These are phyloP conservation scores for Ceratocystis diversiconidia DNA, from an alignment of 2,329 filamentous ascomycete species.

Conservation along the genomic window DNA sequence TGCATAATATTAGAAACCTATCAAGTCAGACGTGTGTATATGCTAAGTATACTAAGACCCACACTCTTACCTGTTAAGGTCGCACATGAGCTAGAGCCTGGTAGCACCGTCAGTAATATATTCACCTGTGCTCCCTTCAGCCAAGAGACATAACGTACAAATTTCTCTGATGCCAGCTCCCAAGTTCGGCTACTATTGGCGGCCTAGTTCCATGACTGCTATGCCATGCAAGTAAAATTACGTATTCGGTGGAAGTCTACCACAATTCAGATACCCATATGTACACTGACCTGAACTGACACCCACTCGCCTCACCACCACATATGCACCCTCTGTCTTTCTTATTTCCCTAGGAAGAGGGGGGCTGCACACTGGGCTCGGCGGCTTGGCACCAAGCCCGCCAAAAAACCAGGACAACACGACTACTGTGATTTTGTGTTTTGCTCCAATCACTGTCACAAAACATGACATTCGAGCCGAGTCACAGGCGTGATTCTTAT, in stretches of 20 bases:
- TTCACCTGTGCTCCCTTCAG: not conserved
- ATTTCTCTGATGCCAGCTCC: not conserved
- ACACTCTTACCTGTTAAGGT: not conserved
- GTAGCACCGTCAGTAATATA: not conserved
- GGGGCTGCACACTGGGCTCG: too few species aligned
- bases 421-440: not conserved
- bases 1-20: not conserved
- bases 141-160: not conserved
- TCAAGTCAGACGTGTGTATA: not conserved
- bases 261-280: not conserved
- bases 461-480: not conserved
- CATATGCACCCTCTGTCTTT: too few species aligned
- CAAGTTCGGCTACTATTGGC: not conserved
- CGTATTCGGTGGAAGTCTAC: not conserved
- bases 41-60: not conserved
- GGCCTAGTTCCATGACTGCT: not conserved
- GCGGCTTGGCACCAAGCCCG: not conserved
- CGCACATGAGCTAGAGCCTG: not conserved
- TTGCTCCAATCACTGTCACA: not conserved
- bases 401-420: not conserved
- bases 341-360: too few species aligned
- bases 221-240: constrained; percentile 1
- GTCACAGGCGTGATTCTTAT: not conserved
- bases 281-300: not conserved
- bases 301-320: not conserved